Evolutionary conservation across 768 basidiomycete species (phyloP).

Genomic region (Suillus luteus): DNA sequence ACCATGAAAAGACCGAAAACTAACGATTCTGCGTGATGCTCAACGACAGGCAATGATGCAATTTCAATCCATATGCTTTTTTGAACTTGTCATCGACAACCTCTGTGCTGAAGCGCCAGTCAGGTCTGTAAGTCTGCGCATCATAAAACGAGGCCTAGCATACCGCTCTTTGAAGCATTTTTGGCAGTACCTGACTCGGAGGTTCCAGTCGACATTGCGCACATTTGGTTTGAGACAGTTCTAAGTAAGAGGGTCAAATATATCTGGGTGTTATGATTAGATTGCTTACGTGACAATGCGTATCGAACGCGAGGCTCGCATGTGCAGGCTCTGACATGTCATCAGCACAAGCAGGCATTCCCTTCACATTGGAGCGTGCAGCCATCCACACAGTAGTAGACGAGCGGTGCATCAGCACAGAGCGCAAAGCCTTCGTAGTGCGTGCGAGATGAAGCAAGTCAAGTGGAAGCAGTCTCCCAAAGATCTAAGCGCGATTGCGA

Average conservation of each 20-base stretch:
- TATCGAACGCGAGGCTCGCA: constrained; percentile 31
- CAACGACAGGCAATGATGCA: background rate
- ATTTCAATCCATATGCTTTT: background rate
- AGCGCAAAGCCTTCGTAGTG: constrained; percentile 32
- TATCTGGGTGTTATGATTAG: background rate
- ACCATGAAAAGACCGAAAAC: background rate
- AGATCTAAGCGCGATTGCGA: constrained; percentile 18
- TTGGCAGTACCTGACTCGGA: constrained; percentile 11
- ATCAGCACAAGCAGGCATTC: constrained; percentile 28
- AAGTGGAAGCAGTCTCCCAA: constrained; percentile 32
- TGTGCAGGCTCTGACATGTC: constrained; percentile 33
- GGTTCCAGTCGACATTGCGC: constrained; percentile 10
- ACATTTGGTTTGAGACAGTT: constrained; percentile 11
- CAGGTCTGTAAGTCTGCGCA: background rate
- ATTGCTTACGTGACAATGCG: constrained; percentile 33
- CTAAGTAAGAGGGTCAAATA: background rate
- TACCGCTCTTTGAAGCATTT: constrained; percentile 10
- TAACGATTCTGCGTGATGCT: background rate
- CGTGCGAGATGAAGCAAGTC: constrained; percentile 37
- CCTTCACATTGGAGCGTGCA: constrained; percentile 23
- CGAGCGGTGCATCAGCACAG: constrained; percentile 26
- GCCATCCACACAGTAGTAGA: constrained; percentile 29
- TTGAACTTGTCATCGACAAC: background rate
- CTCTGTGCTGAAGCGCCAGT: background rate
- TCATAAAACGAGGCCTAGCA: background rate